Evolutionary conservation across 257 asterid genomes (phyloP), one percentile per base, ranked within the genome.

Genomic region (Cynanchum wilfordii): DNA sequence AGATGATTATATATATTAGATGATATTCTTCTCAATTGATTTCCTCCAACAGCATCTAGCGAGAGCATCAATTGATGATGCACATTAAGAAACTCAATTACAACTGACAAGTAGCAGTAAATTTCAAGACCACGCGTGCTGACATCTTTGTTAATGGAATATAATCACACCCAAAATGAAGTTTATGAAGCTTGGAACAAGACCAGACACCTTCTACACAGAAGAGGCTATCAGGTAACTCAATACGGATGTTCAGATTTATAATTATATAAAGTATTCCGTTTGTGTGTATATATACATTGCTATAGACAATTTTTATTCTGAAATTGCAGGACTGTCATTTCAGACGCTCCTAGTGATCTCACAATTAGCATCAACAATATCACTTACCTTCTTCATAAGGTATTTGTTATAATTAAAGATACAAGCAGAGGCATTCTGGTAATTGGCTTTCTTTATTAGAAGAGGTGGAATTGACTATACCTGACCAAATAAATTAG

Each of bases 121-220:
- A 36, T 20, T 52, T 52, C 13, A 70, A 13, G 50, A 30, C 36
- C 38, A 16, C 13, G 19, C 20, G 40, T 38, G 40, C 20, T 67
- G 68, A 17, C 36, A 33, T 11, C 24, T 24, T 36, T 76, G 59
- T 63, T 25, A 52, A 70, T 62, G 73, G 67, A 27, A 64, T 54
- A 42, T 30, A 27, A 51, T 15, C 55, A 36, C 59, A 60, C 42
- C n/a, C 67, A 79, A 78, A 20, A 91, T 91, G 96, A 91, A 91
- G 92, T 91, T 83, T 57, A 88, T 91, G 97, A 88, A 89, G 79
- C 87, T 91, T 12, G 96, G 97, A 59, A 78, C 85, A 20, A 82
- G 86, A 67, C 93, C 95, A 22, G 97, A 91, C 86, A 87, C 92
- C 56, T 91, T 89, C 85, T 86, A 76, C 82, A 84, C 96, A 2